Evolutionary conservation across 345 rosid species (phyloP).

Genomic region (Geranium rotundifolium): DNA sequence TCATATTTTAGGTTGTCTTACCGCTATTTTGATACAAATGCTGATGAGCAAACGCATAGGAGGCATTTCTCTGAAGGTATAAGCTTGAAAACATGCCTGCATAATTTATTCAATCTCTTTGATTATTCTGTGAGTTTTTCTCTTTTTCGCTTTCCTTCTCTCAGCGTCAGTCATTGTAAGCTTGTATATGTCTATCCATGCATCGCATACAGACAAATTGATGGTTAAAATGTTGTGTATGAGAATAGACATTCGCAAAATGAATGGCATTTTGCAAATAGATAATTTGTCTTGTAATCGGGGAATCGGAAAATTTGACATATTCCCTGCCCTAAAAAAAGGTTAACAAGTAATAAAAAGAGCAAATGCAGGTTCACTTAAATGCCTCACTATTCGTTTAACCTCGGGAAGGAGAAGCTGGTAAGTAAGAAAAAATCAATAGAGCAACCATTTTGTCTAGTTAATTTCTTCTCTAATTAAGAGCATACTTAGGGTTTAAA

Average conservation of each 20-base stretch:
- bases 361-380: constrained; percentile 2
- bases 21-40: too few relatives aligned
- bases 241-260: too few relatives aligned
- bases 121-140: constrained; percentile 82
- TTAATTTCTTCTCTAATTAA: too few relatives aligned
- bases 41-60: too few relatives aligned
- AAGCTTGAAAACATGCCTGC: neutral
- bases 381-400: constrained; percentile 73
- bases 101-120: constrained; percentile 53
- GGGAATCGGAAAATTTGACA: too few relatives aligned
- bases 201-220: constrained; percentile 4
- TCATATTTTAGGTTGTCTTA: neutral
- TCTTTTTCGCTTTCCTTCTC: constrained; percentile 62
- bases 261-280: too few relatives aligned
- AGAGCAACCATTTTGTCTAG: neutral
- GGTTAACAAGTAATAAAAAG: too few relatives aligned
- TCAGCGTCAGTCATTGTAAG: constrained; percentile 49
- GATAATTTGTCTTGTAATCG: too few relatives aligned
- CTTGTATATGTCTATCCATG: constrained; percentile 86
- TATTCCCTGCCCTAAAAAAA: too few relatives aligned
- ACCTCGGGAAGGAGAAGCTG: constrained; percentile 85
- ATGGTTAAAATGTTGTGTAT: too few relatives aligned
- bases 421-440: neutral
- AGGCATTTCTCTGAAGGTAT: too few relatives aligned
- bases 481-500: too few relatives aligned